Conservation (phyloP, 768 basidiomycete genomes). For the Macrolepiota fuliginosa region DNA sequence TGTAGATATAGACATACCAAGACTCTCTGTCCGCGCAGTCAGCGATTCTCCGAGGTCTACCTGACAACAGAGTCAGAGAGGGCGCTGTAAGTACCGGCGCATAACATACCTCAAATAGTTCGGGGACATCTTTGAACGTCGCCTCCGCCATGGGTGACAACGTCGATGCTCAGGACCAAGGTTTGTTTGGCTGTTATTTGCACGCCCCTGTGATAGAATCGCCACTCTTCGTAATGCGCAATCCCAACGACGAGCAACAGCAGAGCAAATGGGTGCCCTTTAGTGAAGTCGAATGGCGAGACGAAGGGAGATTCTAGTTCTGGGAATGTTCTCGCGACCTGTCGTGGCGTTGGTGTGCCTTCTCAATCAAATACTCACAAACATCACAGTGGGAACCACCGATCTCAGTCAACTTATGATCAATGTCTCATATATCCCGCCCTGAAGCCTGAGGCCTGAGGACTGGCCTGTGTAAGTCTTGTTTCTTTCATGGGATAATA, state of each 20-base stretch:
- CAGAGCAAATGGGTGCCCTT: too few species aligned
- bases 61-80: slow-evolving; percentile 32
- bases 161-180: background rate
- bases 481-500: background rate
- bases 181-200: slow-evolving; percentile 9
- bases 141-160: slow-evolving; percentile 40
- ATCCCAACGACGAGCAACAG: background rate
- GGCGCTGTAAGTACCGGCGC: background rate
- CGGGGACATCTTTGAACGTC: slow-evolving; percentile 90
- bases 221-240: background rate
- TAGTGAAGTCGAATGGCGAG: too few species aligned
- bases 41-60: slow-evolving; percentile 90
- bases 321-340: too few species aligned
- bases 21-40: slow-evolving; percentile 85
- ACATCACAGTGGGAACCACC: background rate
- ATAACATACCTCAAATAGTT: slow-evolving; percentile 84
- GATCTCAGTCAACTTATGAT: background rate
- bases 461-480: slow-evolving; percentile 81
- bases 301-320: too few species aligned
- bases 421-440: slow-evolving; percentile 52
- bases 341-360: too few species aligned
- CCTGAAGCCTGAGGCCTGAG: too few species aligned
- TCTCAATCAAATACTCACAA: too few species aligned
- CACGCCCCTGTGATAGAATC: background rate
- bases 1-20: slow-evolving; percentile 56